Evolutionary conservation across 257 asterid species (phyloP).

Genomic region (Solanum chaucha): DNA sequence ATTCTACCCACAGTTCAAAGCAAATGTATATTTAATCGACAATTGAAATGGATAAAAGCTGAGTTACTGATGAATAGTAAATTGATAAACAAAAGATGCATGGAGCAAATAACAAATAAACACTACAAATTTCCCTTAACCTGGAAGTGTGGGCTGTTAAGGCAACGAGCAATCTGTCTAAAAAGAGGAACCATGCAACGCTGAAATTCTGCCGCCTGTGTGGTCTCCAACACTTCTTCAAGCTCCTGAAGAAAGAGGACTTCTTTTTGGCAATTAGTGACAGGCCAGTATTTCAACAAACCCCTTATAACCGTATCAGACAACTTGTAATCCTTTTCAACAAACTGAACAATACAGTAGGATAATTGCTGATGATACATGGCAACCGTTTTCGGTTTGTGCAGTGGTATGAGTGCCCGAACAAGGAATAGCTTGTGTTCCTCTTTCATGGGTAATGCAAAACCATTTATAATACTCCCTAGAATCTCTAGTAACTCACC

Average conservation of each 20-base stretch:
- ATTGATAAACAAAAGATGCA: neutral
- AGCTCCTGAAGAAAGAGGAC: conserved; percentile 21
- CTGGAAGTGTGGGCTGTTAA: conserved; percentile 26
- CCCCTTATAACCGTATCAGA: conserved; percentile 19
- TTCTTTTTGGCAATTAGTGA: conserved; percentile 21
- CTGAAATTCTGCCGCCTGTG: conserved; percentile 20
- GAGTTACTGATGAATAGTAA: neutral
- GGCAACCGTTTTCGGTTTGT: conserved; percentile 14
- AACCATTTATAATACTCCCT: conserved; percentile 23
- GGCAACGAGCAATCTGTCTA: conserved; percentile 22
- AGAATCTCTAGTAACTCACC: conserved; percentile 19
- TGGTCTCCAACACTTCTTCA: conserved; percentile 21
- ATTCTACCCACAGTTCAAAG: neutral
- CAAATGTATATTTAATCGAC: neutral
- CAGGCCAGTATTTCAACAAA: conserved; percentile 23
- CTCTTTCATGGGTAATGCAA: conserved; percentile 26
- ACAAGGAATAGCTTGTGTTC: conserved; percentile 21
- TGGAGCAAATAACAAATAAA: neutral
- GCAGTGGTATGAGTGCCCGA: conserved; percentile 19
- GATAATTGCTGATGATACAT: conserved; percentile 19
- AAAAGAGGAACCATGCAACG: conserved; percentile 25
- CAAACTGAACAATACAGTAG: conserved; percentile 16
- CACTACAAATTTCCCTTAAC: neutral
- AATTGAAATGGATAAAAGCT: neutral
- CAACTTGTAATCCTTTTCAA: conserved; percentile 17